Evolutionary conservation across 2,329 filamentous ascomycete genomes (phyloP).

Genomic region (Xylaria sp.): DNA sequence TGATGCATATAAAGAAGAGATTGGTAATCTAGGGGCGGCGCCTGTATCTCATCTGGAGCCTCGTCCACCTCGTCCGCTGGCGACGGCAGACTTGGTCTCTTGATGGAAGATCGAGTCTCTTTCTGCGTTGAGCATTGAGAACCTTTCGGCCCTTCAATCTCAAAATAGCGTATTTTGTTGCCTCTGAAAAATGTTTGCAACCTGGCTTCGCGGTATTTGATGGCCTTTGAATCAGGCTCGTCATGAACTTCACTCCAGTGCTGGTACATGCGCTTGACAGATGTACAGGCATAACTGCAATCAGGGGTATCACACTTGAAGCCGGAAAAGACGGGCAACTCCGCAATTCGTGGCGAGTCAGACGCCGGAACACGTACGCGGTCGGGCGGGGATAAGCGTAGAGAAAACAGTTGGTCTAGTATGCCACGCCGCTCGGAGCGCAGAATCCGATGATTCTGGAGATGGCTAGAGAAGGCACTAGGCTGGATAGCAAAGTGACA

Average conservation of each 20-base stretch:
- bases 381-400: slow-evolving; percentile 16
- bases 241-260: slow-evolving; percentile 32
- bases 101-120: slow-evolving; percentile 9
- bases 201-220: slow-evolving; percentile 28
- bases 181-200: slow-evolving; percentile 35
- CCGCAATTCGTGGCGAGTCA: slow-evolving; percentile 19
- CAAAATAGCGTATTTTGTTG: slow-evolving; percentile 36
- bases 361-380: slow-evolving; percentile 19
- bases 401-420: slow-evolving; percentile 22
- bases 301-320: slow-evolving; percentile 21
- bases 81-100: background rate
- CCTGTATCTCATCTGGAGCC: slow-evolving; percentile 8
- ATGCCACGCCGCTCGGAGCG: slow-evolving; percentile 30
- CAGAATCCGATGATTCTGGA: slow-evolving; percentile 31
- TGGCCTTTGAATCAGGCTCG: slow-evolving; percentile 30
- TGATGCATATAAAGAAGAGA: slow-evolving; percentile 34
- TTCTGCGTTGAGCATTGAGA: slow-evolving; percentile 14
- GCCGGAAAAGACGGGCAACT: slow-evolving; percentile 23
- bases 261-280: slow-evolving; percentile 32
- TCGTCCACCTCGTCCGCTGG: background rate
- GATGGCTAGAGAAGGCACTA: slow-evolving; percentile 31
- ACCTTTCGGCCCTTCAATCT: slow-evolving; percentile 28
- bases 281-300: slow-evolving; percentile 30
- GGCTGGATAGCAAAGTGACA: slow-evolving; percentile 33
- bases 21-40: slow-evolving; percentile 20